These are phyloP conservation scores for Clavulina sp. DNA, from an alignment of 768 basidiomycete genomes.

Conservation along the genomic window DNA sequence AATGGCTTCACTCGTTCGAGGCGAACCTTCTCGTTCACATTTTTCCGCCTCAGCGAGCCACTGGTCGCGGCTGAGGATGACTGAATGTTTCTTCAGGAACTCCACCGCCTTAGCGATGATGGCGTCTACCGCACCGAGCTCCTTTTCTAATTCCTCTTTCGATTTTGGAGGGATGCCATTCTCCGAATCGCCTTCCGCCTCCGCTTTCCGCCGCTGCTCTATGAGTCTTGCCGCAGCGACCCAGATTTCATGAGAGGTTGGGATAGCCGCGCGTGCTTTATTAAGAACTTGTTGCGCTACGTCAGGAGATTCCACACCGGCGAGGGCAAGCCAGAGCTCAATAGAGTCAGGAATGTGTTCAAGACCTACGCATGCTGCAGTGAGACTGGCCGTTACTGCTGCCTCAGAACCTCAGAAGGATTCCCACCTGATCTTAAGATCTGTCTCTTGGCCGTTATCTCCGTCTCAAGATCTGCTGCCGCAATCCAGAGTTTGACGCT, in stretches of 20 bases:
- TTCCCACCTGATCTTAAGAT: slow-evolving; percentile 74
- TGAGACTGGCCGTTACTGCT: background rate
- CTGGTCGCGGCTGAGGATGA: slow-evolving; percentile 74
- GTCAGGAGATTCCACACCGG: slow-evolving; percentile 82
- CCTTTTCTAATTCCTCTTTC: slow-evolving; percentile 36
- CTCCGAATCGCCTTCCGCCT: slow-evolving; percentile 28
- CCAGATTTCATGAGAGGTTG: slow-evolving; percentile 97
- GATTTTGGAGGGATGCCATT: slow-evolving; percentile 24
- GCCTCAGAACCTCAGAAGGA: background rate
- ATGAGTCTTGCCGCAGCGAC: slow-evolving; percentile 86
- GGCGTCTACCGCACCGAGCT: slow-evolving; percentile 62
- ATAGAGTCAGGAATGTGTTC: slow-evolving; percentile 97
- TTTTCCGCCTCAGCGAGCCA: slow-evolving; percentile 92
- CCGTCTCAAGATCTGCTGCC: slow-evolving; percentile 77
- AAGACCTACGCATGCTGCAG: slow-evolving; percentile 33
- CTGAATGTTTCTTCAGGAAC: slow-evolving; percentile 67
- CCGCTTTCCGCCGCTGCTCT: too few relatives aligned
- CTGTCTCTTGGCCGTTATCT: slow-evolving; percentile 69
- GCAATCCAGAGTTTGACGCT: slow-evolving; percentile 95
- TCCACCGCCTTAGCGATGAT: slow-evolving; percentile 76
- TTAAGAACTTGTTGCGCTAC: slow-evolving; percentile 85
- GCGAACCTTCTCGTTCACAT: slow-evolving; percentile 72
- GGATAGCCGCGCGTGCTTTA: slow-evolving; percentile 83
- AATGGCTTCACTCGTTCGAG: slow-evolving; percentile 82
- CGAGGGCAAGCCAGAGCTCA: slow-evolving; percentile 96